These are phyloP conservation scores for Phytopythium litorale DNA, from an alignment of 352 stramenopile genomes.

Conservation along the genomic window DNA sequence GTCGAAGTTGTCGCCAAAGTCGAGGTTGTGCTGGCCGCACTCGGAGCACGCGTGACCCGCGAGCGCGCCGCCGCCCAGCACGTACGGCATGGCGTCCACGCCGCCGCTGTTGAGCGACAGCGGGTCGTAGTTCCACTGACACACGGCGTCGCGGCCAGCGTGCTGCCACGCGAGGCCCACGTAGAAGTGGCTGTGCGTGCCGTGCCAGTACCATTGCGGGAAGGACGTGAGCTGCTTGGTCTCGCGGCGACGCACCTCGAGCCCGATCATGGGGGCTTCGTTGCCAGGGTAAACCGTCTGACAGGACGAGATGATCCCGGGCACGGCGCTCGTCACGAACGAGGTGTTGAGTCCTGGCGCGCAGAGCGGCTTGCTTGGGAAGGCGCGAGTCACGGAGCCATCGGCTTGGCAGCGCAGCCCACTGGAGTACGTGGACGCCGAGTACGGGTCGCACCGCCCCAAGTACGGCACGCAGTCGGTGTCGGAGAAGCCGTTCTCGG, in stretches of 20 bases:
- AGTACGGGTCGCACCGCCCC: constrained; percentile 6
- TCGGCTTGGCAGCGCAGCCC: constrained; percentile 6
- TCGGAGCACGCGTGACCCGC: constrained; percentile 6
- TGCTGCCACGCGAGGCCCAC: background rate
- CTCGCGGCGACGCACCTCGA: constrained; percentile 2
- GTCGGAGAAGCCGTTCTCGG: constrained; percentile 10
- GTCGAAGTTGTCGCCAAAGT: constrained; percentile 8
- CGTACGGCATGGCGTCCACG: constrained; percentile 7
- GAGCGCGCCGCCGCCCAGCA: constrained; percentile 5
- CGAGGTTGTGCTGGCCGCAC: constrained; percentile 10
- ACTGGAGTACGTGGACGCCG: constrained; percentile 4
- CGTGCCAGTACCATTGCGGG: constrained; percentile 10
- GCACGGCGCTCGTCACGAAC: constrained; percentile 2
- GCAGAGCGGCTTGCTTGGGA: constrained; percentile 5
- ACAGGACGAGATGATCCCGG: constrained; percentile 7
- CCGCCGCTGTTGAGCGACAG: constrained; percentile 8
- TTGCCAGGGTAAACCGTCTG: constrained; percentile 8
- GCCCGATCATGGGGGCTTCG: constrained; percentile 6
- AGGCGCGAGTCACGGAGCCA: constrained; percentile 1
- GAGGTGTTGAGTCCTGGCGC: constrained; percentile 4
- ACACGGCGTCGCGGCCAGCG: background rate
- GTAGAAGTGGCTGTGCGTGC: constrained; percentile 9
- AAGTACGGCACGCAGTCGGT: constrained; percentile 9
- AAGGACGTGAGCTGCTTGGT: constrained; percentile 10
- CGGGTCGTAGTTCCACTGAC: constrained; percentile 8